phyloP scores from a whole-genome alignment of 306 rosid genomes.

The Cicer chorassanicum region DNA sequence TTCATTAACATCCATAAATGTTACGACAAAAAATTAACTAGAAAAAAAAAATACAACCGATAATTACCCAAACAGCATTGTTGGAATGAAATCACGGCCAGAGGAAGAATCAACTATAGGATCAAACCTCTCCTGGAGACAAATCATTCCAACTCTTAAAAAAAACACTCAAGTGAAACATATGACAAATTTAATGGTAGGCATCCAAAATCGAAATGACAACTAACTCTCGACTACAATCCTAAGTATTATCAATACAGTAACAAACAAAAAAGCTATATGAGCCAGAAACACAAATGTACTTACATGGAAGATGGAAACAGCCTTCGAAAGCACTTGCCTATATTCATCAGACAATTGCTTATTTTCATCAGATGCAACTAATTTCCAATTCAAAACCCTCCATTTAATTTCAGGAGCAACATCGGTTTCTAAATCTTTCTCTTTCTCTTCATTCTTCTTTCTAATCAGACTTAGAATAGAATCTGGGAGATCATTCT shows the following conservation, averaged over 20 bases:
- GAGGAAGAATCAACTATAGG: constrained; percentile 85
- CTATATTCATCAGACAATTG: constrained; percentile 59
- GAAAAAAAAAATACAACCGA: neutral
- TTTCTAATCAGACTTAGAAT: constrained; percentile 56
- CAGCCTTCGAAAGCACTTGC: constrained; percentile 74
- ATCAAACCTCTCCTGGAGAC: constrained; percentile 77
- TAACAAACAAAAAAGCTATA: constrained; percentile 6
- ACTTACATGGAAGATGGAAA: constrained; percentile 88
- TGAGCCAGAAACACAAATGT: neutral
- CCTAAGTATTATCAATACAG: neutral
- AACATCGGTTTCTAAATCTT: neutral
- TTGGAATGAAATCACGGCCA: constrained; percentile 79
- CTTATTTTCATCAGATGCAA: constrained; percentile 58
- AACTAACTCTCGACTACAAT: neutral
- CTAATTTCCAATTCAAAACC: constrained; percentile 77
- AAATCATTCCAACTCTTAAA: constrained; percentile 1
- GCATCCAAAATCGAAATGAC: neutral
- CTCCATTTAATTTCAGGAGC: constrained; percentile 79
- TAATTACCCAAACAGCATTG: constrained; percentile 89
- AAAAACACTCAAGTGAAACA: constrained; percentile 4
- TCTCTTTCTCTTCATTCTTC: constrained; percentile 61
- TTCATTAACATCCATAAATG: neutral
- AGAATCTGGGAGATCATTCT: constrained; percentile 67
- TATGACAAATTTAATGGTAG: neutral
- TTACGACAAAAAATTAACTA: neutral